Percentiles rank a stretch among this genome's conserved stretches.
Evolutionary conservation across 148 eudicot genomes (phyloP).

Genomic region (Dysphania ambrosioides): DNA sequence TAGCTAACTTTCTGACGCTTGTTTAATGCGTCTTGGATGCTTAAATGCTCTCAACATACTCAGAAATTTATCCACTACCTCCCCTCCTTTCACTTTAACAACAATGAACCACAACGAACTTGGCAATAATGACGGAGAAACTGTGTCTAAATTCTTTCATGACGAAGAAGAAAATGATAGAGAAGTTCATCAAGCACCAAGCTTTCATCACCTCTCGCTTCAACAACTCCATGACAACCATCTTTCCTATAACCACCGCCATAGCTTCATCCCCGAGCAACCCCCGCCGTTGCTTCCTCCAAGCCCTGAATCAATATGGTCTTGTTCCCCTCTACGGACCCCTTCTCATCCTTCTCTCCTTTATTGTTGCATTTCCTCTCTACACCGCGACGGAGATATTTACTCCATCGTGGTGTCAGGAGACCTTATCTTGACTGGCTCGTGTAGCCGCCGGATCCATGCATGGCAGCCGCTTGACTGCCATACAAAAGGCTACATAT

Average conservation of each 20-base stretch:
- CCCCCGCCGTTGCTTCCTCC: conserved; percentile 25
- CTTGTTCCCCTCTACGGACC: conserved; percentile 36
- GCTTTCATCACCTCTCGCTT: conserved; percentile 19
- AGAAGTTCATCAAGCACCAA: conserved; percentile 1
- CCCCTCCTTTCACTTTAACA: not conserved
- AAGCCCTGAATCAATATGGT: conserved; percentile 50
- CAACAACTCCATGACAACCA: not conserved
- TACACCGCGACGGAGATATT: conserved; percentile 48
- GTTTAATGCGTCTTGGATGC: not conserved
- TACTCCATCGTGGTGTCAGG: conserved; percentile 38
- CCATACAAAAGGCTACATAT: conserved; percentile 44
- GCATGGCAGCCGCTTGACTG: conserved; percentile 55
- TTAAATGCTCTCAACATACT: not conserved
- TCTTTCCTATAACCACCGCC: not conserved
- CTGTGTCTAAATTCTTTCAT: conserved; percentile 9
- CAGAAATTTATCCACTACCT: not conserved
- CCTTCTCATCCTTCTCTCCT: conserved; percentile 40
- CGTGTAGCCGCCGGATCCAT: conserved; percentile 45
- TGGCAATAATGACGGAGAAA: not conserved
- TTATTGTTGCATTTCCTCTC: conserved; percentile 56
- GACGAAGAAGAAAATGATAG: conserved; percentile 8
- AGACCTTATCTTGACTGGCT: conserved; percentile 46
- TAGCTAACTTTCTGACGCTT: not conserved
- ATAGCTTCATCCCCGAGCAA: not conserved
- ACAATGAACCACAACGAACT: not conserved